Base-by-base conservation (phyloP, 2,329 filamentous ascomycete species). In the Dactylellina leptospora region DNA sequence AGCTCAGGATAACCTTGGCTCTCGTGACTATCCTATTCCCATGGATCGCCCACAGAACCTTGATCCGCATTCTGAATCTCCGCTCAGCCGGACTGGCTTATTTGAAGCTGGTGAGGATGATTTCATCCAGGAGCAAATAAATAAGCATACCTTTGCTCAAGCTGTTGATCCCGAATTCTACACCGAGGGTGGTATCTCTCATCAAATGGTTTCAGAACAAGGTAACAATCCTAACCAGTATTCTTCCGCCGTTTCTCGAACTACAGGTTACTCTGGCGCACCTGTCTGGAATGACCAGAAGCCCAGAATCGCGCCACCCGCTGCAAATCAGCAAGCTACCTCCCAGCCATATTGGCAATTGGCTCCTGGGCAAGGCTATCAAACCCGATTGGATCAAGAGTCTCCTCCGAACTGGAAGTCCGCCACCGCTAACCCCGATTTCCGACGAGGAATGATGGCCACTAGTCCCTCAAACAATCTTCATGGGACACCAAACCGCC, bases 91-190 rank as follows among this genome's bases (percentile, higher is more conserved):
- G 13, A 44, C 13, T n/a, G 36, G 30, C 27, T 38, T 63, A n/a
- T 63, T 58, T 51, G 66, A 71, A 36, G 28, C 66, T 2, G 64
- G 55, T n/a, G 66, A 71, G 30, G 53, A 71, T n/a, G 58, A 62
- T 33, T 71, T 71, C 28, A 71, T 71, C 23, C 66, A 71, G 23
- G 66, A 71, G 11, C 66, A 63, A 38, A 56, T 71, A 13, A 71
- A 71, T 23, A 71, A 71, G 36, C 66, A 71, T 9, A 71, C 66
- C 3, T 71, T 71, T 11, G 25, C 66, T 4, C 66, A 71, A 22
- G 66, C 66, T 16, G 58, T 71, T 40, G 66, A 71, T 28, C 18
- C 51, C 13, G 66, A 71, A 13, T 71, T 71, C 28, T 71, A 71
- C 33, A 58, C 53, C 8, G 58, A 71, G 25, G 66, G 56, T n/a